A percentile compares a stretch with the other conserved stretches of the same genome.
Evolutionary conservation across 352 stramenopile genomes (phyloP).

Genomic region (Pythium dissimile): DNA sequence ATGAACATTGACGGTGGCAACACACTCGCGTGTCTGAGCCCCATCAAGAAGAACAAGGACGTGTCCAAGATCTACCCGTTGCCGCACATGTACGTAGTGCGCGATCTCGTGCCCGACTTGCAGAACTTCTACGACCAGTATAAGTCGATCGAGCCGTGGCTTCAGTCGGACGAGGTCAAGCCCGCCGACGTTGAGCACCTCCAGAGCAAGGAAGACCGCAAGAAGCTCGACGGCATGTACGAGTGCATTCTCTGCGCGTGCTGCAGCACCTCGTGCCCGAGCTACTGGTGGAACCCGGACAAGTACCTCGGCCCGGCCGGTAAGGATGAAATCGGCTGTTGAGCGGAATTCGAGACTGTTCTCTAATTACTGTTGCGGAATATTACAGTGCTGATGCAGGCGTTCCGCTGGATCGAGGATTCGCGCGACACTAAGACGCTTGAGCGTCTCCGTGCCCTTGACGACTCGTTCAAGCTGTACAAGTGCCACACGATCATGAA

Average conservation of each 20-base stretch:
- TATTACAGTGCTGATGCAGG: conserved; percentile 88
- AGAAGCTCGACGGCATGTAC: conserved; percentile 99
- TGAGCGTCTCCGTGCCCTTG: conserved; percentile 93
- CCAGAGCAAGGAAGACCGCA: conserved; percentile 94
- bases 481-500: conserved; percentile 99
- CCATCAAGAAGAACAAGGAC: conserved; percentile 94
- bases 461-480: conserved; percentile 99
- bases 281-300: conserved; percentile 99
- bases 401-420: conserved; percentile 99
- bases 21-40: conserved; percentile 96
- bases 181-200: conserved; percentile 84
- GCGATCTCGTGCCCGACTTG: conserved; percentile 99
- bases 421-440: conserved; percentile 96
- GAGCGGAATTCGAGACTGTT: background rate
- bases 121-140: conserved; percentile 99
- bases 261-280: conserved; percentile 98
- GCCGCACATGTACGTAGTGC: conserved; percentile 99
- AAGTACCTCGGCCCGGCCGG: conserved; percentile 92
- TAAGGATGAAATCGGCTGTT: conserved; percentile 26
- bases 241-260: conserved; percentile 99
- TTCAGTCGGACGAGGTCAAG: conserved; percentile 93
- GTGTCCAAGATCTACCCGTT: conserved; percentile 98
- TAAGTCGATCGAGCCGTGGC: conserved; percentile 98
- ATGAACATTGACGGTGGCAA: conserved; percentile 99
- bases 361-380: background rate